phyloP scores from a whole-genome alignment of 768 basidiomycete species.

The Brasilioporus rufonigricans region DNA sequence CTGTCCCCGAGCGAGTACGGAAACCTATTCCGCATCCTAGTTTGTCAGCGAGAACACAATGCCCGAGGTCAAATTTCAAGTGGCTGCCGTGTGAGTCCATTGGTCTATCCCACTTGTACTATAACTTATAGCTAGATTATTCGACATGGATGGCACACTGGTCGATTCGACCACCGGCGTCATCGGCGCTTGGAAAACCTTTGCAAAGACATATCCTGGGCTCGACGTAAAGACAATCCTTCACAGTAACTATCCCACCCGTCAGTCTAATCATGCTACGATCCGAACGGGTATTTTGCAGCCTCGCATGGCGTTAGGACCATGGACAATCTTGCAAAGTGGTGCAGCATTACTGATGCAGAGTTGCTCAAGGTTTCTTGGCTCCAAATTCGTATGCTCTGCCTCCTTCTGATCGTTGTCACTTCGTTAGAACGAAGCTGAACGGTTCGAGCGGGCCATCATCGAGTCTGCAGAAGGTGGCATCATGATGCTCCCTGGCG shows the following conservation, averaged over 20 bases:
- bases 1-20: not conserved
- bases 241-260: constrained; percentile 46
- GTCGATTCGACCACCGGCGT: constrained; percentile 84
- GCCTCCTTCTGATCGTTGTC: constrained; percentile 3
- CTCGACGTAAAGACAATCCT: constrained; percentile 62
- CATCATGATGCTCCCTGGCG: constrained; percentile 75
- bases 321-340: constrained; percentile 70
- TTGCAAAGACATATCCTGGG: constrained; percentile 63
- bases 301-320: constrained; percentile 84
- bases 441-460: constrained; percentile 79
- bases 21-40: not conserved
- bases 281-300: constrained; percentile 24
- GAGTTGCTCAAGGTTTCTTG: constrained; percentile 62
- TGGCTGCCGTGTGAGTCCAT: constrained; percentile 39
- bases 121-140: constrained; percentile 44
- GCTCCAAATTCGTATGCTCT: not conserved
- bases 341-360: constrained; percentile 67
- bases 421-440: constrained; percentile 55
- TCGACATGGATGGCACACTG: constrained; percentile 84
- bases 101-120: not conserved
- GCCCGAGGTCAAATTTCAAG: constrained; percentile 35
- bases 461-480: constrained; percentile 57
- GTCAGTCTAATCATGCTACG: not conserved
- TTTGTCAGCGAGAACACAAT: constrained; percentile 21
- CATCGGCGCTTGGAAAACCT: constrained; percentile 78